Conservation (phyloP, 768 basidiomycete genomes). For the Hydnomerulius pinastri region DNA sequence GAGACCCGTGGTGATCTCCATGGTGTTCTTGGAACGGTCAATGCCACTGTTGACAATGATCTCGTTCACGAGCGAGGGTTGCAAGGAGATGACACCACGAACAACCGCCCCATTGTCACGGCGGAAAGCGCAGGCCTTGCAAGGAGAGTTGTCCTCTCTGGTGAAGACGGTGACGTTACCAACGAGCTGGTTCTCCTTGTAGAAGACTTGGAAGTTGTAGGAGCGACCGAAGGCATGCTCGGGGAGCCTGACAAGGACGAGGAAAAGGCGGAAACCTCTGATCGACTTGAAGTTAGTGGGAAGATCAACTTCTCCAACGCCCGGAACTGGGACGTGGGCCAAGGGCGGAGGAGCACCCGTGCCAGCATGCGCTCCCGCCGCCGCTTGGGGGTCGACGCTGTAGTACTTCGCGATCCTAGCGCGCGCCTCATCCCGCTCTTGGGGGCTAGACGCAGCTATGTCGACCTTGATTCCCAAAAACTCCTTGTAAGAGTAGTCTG, state of each 20-base stretch:
- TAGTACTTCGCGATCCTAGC: conserved; percentile 25
- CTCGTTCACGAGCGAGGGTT: conserved; percentile 20
- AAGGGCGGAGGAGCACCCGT: conserved; percentile 9
- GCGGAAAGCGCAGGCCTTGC: conserved; percentile 24
- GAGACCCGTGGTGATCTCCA: conserved; percentile 12
- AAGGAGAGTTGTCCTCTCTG: conserved; percentile 23
- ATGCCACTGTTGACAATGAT: conserved; percentile 16
- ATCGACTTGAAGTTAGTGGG: conserved; percentile 19
- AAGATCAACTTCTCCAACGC: conserved; percentile 2
- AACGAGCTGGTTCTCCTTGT: conserved; percentile 14
- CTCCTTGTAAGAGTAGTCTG: conserved; percentile 31
- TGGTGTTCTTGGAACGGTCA: conserved; percentile 3
- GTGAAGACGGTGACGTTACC: conserved; percentile 27
- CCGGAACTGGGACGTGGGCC: conserved; percentile 21
- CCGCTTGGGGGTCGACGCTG: conserved; percentile 21
- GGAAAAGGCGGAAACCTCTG: conserved; percentile 26
- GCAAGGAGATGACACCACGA: conserved; percentile 27
- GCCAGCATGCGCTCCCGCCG: background rate
- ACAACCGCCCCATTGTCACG: conserved; percentile 17
- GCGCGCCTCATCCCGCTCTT: conserved; percentile 24
- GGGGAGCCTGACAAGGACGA: conserved; percentile 23
- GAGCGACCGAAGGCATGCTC: conserved; percentile 27
- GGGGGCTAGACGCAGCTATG: conserved; percentile 3
- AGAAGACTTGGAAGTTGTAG: conserved; percentile 25
- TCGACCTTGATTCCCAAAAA: conserved; percentile 30